These are phyloP conservation scores for Iberis pinnata DNA, from an alignment of 345 rosid genomes.

Conservation along the genomic window DNA sequence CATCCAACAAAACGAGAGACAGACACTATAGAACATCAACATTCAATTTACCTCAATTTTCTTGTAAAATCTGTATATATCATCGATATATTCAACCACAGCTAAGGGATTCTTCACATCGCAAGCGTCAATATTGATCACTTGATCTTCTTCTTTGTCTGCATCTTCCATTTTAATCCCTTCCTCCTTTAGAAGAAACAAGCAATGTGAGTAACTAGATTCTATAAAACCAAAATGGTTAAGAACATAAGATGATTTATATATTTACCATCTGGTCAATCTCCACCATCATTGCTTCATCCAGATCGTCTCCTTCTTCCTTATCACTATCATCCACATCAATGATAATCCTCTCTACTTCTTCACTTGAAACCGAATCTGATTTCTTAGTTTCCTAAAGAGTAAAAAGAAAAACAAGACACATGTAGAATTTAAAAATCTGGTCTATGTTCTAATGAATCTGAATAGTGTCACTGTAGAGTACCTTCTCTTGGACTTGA, in stretches of 20 bases:
- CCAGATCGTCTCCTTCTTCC: conserved; percentile 29
- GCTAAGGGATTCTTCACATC: no score
- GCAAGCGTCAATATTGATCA: no score
- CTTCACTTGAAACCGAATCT: conserved; percentile 29
- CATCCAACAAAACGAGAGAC: no score
- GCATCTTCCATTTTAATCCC: conserved; percentile 82
- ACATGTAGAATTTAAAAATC: neutral
- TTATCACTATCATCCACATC: conserved; percentile 40
- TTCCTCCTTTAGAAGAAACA: conserved; percentile 35
- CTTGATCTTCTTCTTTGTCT: conserved; percentile 12
- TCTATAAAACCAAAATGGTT: neutral
- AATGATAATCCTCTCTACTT: conserved; percentile 35
- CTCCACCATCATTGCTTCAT: conserved; percentile 76
- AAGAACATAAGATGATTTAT: neutral
- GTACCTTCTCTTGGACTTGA: conserved; percentile 42
- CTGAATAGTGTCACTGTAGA: conserved; percentile 8
- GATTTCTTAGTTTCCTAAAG: conserved; percentile 45
- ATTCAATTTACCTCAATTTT: no score
- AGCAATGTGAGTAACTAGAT: neutral
- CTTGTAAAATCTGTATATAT: neutral
- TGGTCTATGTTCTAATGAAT: neutral
- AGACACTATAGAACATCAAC: no score
- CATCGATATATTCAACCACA: no score
- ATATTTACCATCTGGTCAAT: conserved; percentile 62
- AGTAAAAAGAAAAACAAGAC: conserved; percentile 2